Evolutionary conservation across 768 basidiomycete species (phyloP).

Genomic region (Xerocomellus amylosporus): DNA sequence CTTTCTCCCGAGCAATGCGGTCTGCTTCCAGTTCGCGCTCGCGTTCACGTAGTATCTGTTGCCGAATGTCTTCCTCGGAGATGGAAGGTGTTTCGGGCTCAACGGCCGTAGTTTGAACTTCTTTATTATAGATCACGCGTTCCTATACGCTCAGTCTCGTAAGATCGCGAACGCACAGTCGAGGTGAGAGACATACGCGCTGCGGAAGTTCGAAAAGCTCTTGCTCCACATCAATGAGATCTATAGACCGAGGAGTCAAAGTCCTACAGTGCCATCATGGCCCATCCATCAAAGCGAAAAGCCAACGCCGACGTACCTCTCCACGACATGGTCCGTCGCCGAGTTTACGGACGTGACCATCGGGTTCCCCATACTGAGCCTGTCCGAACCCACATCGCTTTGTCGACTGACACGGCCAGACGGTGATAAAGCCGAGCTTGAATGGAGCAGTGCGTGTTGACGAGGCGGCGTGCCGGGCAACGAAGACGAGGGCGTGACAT

Average conservation of each 20-base stretch:
- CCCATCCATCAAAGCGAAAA: neutral
- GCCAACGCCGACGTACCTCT: constrained; percentile 48
- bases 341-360: constrained; percentile 49
- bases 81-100: constrained; percentile 51
- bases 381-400: constrained; percentile 60
- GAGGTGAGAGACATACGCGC: constrained; percentile 49
- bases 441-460: constrained; percentile 37
- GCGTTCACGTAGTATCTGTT: constrained; percentile 54
- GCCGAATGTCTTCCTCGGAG: constrained; percentile 72
- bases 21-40: constrained; percentile 74
- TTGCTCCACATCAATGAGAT: constrained; percentile 85
- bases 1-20: constrained; percentile 65
- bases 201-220: constrained; percentile 89
- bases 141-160: constrained; percentile 43
- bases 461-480: constrained; percentile 66
- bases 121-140: constrained; percentile 80
- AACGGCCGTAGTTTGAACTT: constrained; percentile 71
- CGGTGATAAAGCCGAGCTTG: constrained; percentile 36
- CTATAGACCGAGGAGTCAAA: constrained; percentile 63
- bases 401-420: constrained; percentile 70
- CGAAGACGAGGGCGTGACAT: constrained; percentile 68
- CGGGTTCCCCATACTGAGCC: constrained; percentile 42
- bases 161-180: neutral
- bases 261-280: constrained; percentile 38
- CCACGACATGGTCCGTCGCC: constrained; percentile 65